A percentile compares a stretch with the other conserved stretches of the same genome.
These are phyloP conservation scores for Pseudogymnoascus sp. DNA, from an alignment of 2,329 filamentous ascomycete genomes.

Conservation along the genomic window DNA sequence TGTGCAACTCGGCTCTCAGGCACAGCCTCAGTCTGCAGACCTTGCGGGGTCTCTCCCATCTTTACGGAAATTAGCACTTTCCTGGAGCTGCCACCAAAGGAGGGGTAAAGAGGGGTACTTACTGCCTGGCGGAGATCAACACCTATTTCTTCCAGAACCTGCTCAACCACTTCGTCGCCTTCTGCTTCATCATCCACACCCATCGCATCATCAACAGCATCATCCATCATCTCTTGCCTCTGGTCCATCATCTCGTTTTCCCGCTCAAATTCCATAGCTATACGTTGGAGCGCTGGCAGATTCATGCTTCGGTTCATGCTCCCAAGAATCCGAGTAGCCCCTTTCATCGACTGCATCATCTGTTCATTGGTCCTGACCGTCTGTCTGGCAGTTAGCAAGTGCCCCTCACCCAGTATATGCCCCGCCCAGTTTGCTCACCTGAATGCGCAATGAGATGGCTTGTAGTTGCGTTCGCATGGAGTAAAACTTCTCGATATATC, in stretches of 20 bases:
- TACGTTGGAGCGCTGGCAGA: conserved; percentile 84
- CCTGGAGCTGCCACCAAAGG: neutral
- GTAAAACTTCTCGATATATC: conserved; percentile 97
- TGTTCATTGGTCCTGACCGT: conserved; percentile 97
- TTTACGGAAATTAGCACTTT: conserved; percentile 31
- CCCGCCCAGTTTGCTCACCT: conserved; percentile 45
- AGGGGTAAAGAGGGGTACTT: conserved; percentile 37
- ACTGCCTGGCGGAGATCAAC: conserved; percentile 86
- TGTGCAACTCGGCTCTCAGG: conserved; percentile 76
- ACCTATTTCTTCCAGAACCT: conserved; percentile 93
- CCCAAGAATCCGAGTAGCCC: conserved; percentile 81
- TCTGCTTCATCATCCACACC: conserved; percentile 87
- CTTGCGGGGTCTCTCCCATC: conserved; percentile 87
- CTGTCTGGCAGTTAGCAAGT: conserved; percentile 35
- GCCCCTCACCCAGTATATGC: neutral
- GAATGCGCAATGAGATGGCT: conserved; percentile 88
- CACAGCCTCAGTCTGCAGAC: conserved; percentile 64
- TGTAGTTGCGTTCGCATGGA: conserved; percentile 96
- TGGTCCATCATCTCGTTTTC: conserved; percentile 99
- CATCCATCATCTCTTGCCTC: conserved; percentile 99
- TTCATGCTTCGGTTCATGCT: conserved; percentile 99
- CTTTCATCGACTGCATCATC: conserved; percentile 99
- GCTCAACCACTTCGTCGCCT: conserved; percentile 92
- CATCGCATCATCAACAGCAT: conserved; percentile 94
- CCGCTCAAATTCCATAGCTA: conserved; percentile 97